Evolutionary conservation across 2,329 filamentous ascomycete species (phyloP), one percentile per base, ranked within the genome.

Genomic region (Venturia carpophila): DNA sequence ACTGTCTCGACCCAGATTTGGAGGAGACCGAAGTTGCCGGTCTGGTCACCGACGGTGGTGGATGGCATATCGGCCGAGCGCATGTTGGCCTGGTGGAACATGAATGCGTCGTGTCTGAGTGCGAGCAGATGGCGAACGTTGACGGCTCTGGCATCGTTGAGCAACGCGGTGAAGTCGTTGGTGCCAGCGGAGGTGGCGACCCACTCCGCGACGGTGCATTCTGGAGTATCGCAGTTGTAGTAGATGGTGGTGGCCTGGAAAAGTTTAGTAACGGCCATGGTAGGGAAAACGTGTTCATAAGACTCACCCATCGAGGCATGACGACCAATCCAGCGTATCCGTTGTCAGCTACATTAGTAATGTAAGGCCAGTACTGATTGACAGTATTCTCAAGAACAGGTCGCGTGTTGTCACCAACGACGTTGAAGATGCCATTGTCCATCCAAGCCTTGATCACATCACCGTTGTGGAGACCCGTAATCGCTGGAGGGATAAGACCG

Each of bases 11-110:
- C 42, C 63, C 63, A 64, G 47, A 21, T 27, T n/a, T 64, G 63
- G n/a, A 64, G 47, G 3, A 64, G 52, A 24, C 43, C 56, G 13
- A 80, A 76, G 67, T 56, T 64, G 27, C 63, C 63, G 5, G 49
- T 60, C 11, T 47, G 41, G n/a, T 5, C 10, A 30, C 63, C 63
- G 60, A 60, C 39, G 27, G 49, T 64, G 15, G n/a, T 27, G 1
- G 47, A 7, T 19, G 34, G 34, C 30, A 64, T 41, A 24, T 64
- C 63, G 39, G 27, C 27, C 5, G 37, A 34, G 5, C 63, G 24
- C 47, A 64, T 56, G 63, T 64, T 64, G 47, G 63, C 63, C 60
- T 64, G 63, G 39, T 64, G 63, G 30, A 64, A 64, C 63, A 64
- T 64, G 63, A 63, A 63, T 2, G 63, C 47, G 37, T 64, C 63